Evolutionary conservation across 768 basidiomycete species (phyloP).

Genomic region (Lactarius trivialis): DNA sequence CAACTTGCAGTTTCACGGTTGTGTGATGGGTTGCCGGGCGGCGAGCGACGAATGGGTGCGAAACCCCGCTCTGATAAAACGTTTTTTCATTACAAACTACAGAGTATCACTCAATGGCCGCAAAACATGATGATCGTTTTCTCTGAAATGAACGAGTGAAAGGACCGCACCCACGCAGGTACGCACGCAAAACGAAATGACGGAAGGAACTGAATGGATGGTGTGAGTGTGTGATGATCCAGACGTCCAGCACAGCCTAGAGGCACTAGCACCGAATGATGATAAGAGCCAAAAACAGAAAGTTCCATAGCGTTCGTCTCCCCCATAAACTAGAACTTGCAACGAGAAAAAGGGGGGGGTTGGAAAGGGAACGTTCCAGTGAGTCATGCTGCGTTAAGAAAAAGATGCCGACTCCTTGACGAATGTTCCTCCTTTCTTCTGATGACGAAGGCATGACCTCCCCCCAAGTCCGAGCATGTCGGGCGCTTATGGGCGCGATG

Average conservation of each 20-base stretch:
- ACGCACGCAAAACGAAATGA: not conserved
- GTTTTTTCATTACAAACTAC: too few species aligned
- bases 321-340: too few species aligned
- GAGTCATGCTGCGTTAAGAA: not conserved
- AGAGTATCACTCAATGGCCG: not conserved
- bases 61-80: not conserved
- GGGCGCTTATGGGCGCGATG: conserved; percentile 9
- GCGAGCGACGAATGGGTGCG: not conserved
- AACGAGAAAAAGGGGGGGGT: too few species aligned
- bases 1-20: not conserved
- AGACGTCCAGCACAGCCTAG: not conserved
- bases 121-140: too few species aligned
- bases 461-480: conserved; percentile 9
- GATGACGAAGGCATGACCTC: not conserved
- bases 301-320: conserved; percentile 8
- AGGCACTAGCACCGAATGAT: not conserved
- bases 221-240: not conserved
- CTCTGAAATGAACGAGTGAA: not conserved
- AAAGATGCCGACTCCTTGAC: not conserved
- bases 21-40: not conserved
- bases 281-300: not conserved
- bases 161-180: too few species aligned
- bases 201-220: not conserved
- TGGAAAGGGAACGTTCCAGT: conserved; percentile 13
- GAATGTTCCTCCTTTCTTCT: conserved; percentile 11